Conservation (phyloP, 768 basidiomycete genomes). For the Trametes cinnabarina region DNA sequence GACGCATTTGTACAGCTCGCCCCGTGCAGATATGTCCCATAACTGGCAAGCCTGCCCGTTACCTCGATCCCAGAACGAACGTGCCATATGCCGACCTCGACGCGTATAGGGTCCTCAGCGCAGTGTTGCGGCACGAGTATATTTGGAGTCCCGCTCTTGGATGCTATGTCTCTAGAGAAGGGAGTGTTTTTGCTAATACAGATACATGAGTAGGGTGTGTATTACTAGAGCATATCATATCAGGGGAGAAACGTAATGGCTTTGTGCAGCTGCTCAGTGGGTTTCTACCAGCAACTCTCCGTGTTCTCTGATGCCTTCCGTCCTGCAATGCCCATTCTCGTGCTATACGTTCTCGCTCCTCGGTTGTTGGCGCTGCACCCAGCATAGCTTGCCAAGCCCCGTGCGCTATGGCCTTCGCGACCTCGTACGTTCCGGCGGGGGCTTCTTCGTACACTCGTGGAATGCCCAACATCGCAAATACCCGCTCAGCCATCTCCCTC, state of each 20-base stretch:
- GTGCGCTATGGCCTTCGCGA: not conserved
- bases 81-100: conserved; percentile 73
- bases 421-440: not conserved
- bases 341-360: conserved; percentile 2
- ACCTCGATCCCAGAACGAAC: conserved; percentile 76
- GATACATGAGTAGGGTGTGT: not conserved
- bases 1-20: conserved; percentile 47
- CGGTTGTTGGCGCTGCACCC: not conserved
- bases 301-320: not conserved
- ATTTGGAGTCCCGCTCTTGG: conserved; percentile 54
- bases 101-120: conserved; percentile 65
- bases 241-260: too few relatives aligned
- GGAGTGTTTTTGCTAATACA: conserved; percentile 10
- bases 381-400: not conserved
- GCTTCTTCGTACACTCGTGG: not conserved
- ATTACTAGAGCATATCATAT: not conserved
- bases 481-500: not conserved
- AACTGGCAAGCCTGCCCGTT: conserved; percentile 74
- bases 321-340: conserved; percentile 6
- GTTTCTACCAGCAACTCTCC: not conserved
- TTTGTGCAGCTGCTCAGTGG: too few relatives aligned
- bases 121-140: conserved; percentile 63
- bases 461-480: not conserved
- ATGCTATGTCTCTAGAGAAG: conserved; percentile 38
- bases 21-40: conserved; percentile 68